phyloP scores from a whole-genome alignment of 352 stramenopile species.

The Aphanomyces euteiches region DNA sequence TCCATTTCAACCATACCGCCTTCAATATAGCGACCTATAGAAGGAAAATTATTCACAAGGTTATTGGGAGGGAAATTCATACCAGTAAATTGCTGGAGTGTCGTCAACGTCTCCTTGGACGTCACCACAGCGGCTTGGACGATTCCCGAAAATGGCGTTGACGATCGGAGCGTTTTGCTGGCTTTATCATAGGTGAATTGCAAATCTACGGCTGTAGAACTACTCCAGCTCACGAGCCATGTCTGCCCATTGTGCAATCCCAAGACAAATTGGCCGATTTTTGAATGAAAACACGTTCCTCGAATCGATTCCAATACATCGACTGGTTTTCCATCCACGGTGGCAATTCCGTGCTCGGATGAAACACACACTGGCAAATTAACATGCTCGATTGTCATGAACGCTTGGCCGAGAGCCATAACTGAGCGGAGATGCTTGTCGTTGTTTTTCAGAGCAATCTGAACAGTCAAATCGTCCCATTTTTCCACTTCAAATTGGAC shows the following conservation, averaged over 20 bases:
- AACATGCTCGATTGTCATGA: conserved; percentile 69
- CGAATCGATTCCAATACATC: conserved; percentile 41
- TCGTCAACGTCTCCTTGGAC: conserved; percentile 39
- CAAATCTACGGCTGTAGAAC: conserved; percentile 28
- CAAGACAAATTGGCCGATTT: conserved; percentile 41
- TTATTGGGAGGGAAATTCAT: conserved; percentile 26
- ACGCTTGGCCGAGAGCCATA: conserved; percentile 66
- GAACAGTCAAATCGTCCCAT: conserved; percentile 76
- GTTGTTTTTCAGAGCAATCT: conserved; percentile 39
- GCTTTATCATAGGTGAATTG: conserved; percentile 45
- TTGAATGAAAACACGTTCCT: conserved; percentile 18
- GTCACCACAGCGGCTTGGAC: conserved; percentile 64
- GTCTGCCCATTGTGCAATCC: conserved; percentile 72
- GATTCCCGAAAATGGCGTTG: conserved; percentile 51
- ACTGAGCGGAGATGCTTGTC: conserved; percentile 46
- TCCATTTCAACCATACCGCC: conserved; percentile 31
- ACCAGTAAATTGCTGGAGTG: conserved; percentile 57
- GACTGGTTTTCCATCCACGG: conserved; percentile 49
- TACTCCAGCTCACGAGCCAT: conserved; percentile 70
- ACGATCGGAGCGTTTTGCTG: conserved; percentile 40
- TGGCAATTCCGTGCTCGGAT: conserved; percentile 57
- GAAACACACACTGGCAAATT: conserved; percentile 57
- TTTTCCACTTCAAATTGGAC: conserved; percentile 45
- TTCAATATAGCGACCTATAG: conserved; percentile 36
- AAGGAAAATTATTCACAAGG: background rate